Evolutionary conservation across 225 moss, liverwort and hornwort genomes (phyloP), one percentile per base, ranked within the genome.

Genomic region (Sphagnum tenellum): DNA sequence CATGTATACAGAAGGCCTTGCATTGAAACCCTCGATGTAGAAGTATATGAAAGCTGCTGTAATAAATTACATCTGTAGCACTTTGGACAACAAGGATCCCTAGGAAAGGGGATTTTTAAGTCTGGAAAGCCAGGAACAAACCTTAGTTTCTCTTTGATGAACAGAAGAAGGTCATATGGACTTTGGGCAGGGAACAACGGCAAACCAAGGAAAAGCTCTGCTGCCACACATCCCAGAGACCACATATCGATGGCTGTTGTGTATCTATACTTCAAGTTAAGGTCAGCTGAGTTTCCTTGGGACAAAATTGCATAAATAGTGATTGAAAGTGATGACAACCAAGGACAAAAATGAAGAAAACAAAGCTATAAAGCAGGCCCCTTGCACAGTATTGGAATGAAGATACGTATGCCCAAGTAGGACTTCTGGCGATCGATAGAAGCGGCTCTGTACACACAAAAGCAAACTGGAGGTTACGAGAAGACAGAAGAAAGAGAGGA

Each of bases 211-310:
- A 94, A 94, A 1, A 94, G 83, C 81, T 94, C 94, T 11, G 89
- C 94, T 53, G 89, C 94, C 55, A 94, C 89, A 75, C 94, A 94
- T 54, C 85, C 94, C 73, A 94, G 68, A 48, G 90, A 94, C 94
- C 94, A 94, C 78, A 94, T 94, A 65, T 94, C 94, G 45, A 94
- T 94, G 45, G 91, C 90, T 59, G 85, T 87, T 10, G 89, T 87
- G 53, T 91, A 91, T 9, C 68, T 68, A 12, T 45, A 45, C 45
- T 60, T 3, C 46, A 29, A 29, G 29, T 29, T 29, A 29, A 29
- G 29, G 29, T 29, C 29, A 29, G 29, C 29, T 29, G 29, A 29
- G 29, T 29, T 29, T 29, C 29, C 29, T 29, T 29, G 29, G 29
- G 1, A 29, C 29, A 29, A 29, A 29, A 29, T 29, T 29, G 29